phyloP scores from a whole-genome alignment of 345 rosid species.

The Rhodamnia rubescens region DNA sequence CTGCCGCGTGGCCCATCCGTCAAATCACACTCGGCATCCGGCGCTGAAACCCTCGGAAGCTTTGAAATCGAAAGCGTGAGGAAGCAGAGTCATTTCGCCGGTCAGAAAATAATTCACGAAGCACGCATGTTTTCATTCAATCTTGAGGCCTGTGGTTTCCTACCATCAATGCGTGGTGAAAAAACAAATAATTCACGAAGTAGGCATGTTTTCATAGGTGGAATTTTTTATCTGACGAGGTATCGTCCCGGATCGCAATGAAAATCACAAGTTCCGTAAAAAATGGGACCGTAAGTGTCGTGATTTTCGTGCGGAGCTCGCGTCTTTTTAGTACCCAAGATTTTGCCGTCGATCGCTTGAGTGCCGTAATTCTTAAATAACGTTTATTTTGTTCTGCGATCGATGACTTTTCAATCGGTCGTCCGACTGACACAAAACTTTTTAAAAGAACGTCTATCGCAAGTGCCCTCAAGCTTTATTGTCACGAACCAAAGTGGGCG shows the following conservation, averaged over 20 bases:
- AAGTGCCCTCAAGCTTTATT: background rate
- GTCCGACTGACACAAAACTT: background rate
- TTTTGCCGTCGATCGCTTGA: background rate
- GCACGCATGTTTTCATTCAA: background rate
- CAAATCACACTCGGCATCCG: background rate
- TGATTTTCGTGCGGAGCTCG: too few relatives aligned
- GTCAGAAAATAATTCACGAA: background rate
- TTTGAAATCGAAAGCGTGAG: background rate
- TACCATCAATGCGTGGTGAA: too few relatives aligned
- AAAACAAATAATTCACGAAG: too few relatives aligned
- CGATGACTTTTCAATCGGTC: background rate
- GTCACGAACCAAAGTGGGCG: too few relatives aligned
- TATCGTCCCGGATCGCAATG: too few relatives aligned
- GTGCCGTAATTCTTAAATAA: background rate
- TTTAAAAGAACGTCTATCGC: background rate
- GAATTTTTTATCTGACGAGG: too few relatives aligned
- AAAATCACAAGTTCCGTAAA: too few relatives aligned
- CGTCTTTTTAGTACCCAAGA: background rate
- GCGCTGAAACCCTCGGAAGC: background rate
- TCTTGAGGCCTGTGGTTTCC: background rate
- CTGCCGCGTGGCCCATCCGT: background rate
- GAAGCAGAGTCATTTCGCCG: background rate
- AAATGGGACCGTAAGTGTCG: too few relatives aligned
- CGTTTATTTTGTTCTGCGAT: rapidly evolving
- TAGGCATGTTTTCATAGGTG: too few relatives aligned